Evolutionary conservation across 2,329 filamentous ascomycete genomes (phyloP).

Genomic region (Tricladium varicosporioides): DNA sequence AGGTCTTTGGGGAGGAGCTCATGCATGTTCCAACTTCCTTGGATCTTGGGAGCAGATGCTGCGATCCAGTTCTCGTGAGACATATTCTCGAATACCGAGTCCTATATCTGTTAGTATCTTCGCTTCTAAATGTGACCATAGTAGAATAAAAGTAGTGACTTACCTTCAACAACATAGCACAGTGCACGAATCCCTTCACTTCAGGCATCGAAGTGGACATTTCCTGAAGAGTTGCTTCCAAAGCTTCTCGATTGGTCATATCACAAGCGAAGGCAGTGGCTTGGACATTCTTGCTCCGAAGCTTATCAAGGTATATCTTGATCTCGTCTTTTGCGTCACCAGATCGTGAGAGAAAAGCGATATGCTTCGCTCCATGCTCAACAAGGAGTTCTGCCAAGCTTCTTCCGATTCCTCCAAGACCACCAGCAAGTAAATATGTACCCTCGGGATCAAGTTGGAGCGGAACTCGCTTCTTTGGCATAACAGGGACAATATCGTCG

Average conservation of each 20-base stretch:
- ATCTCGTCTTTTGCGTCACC: background rate
- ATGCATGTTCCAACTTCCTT: constrained; percentile 18
- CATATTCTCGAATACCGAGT: constrained; percentile 29
- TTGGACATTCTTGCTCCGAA: constrained; percentile 35
- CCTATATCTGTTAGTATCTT: background rate
- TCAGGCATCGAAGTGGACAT: constrained; percentile 34
- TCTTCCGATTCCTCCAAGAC: constrained; percentile 23
- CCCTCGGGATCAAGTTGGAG: constrained; percentile 9
- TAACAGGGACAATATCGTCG: background rate
- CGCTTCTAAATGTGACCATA: background rate
- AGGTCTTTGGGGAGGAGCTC: constrained; percentile 21
- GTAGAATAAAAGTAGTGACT: too few species aligned
- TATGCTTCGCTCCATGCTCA: constrained; percentile 9
- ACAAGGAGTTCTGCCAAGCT: constrained; percentile 11
- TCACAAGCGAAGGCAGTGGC: constrained; percentile 43
- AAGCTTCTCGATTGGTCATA: constrained; percentile 39
- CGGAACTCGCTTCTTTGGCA: background rate
- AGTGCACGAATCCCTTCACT: constrained; percentile 43
- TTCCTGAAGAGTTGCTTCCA: constrained; percentile 26
- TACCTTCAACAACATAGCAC: constrained; percentile 39
- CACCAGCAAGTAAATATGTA: constrained; percentile 25
- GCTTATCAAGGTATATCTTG: background rate
- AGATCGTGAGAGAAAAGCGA: constrained; percentile 23
- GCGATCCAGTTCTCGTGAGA: constrained; percentile 34
- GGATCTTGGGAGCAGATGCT: constrained; percentile 35